Base-by-base conservation (phyloP, 192 early-diverging fungal genomes). In the Umbelopsis sp. region DNA sequence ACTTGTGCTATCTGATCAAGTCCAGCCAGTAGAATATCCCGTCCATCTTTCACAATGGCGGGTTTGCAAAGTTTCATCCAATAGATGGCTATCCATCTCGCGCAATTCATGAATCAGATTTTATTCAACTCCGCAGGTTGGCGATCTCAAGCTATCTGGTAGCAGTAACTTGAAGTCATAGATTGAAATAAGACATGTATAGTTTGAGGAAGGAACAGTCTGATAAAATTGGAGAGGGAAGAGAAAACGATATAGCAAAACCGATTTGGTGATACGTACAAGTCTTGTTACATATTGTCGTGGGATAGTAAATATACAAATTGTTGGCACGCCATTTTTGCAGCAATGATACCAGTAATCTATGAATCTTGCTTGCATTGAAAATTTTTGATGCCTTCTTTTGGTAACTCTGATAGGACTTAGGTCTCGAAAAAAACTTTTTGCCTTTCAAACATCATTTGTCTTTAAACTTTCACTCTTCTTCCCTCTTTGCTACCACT, bases 241-340 rank as follows among this genome's bases (percentile, higher is more conserved):
- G 10, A 41, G 5, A 1, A 41, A 41, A 6, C 2, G 10, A 4
- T 41, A 10, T n/a, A 10, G 37, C 37, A 41, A 41, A 41, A 1
- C 1, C 37, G 0, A 41, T 9, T 41, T 41, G 37, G 37, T 41
- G 37, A 41, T 41, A 10, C 10, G 37, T 9, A 41, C 6, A 41
- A 41, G 37, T 6, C 5, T 1, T 41, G 3, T 23, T 18, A 61
- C 55, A 61, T 35, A 15, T 61, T 61, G 33, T 61, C 55, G 55
- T 61, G 55, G 55, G 55, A 61, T 25, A 49, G 15, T 18, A 61
- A 33, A 61, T 35, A 61, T 12, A 61, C 55, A 61, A 61, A 61
- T 61, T 61, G 55, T 61, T 41, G 33, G 25, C 55, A 61, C 55
- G 55, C 55, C 21, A 61, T 61, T 37, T 35, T 35, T 25, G 55